phyloP scores from a whole-genome alignment of 2,329 filamentous ascomycete species.

The Aulographum hederae region DNA sequence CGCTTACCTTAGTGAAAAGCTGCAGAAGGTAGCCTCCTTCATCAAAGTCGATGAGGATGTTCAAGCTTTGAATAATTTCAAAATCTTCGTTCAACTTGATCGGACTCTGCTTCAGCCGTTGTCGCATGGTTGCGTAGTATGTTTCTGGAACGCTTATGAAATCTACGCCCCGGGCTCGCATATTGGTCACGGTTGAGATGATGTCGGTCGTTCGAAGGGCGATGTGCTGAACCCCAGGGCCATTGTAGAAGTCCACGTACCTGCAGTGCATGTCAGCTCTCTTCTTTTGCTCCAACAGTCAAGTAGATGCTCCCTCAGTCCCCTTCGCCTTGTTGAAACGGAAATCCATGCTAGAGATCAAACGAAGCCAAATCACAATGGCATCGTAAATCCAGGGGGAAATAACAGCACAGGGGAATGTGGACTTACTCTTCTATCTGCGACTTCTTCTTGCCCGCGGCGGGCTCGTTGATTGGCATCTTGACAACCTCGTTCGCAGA shows the following conservation, averaged over 20 bases:
- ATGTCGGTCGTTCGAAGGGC: constrained; percentile 72
- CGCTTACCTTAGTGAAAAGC: constrained; percentile 35
- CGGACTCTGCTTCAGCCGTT: constrained; percentile 43
- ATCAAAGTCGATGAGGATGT: constrained; percentile 90
- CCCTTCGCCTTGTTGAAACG: too few species aligned
- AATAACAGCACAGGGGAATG: too few species aligned
- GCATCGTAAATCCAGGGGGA: too few species aligned
- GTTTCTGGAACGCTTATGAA: constrained; percentile 81
- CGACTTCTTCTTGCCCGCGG: constrained; percentile 70
- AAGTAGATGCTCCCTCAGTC: too few species aligned
- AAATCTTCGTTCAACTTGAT: constrained; percentile 58
- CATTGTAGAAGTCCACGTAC: constrained; percentile 70
- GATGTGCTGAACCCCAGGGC: constrained; percentile 84
- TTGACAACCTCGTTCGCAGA: constrained; percentile 74
- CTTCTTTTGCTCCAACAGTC: too few species aligned
- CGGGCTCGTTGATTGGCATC: constrained; percentile 97
- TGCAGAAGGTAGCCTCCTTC: constrained; percentile 70
- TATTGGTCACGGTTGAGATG: constrained; percentile 53
- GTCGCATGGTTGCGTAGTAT: constrained; percentile 65
- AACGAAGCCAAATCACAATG: too few species aligned
- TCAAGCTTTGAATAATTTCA: constrained; percentile 54
- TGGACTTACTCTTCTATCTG: constrained; percentile 88
- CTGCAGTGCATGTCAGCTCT: too few species aligned
- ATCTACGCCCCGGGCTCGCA: constrained; percentile 75
- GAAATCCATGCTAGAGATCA: too few species aligned